Conservation (phyloP, 805 yeast genomes). For the Schwanniomyces pseudopolymorphus region DNA sequence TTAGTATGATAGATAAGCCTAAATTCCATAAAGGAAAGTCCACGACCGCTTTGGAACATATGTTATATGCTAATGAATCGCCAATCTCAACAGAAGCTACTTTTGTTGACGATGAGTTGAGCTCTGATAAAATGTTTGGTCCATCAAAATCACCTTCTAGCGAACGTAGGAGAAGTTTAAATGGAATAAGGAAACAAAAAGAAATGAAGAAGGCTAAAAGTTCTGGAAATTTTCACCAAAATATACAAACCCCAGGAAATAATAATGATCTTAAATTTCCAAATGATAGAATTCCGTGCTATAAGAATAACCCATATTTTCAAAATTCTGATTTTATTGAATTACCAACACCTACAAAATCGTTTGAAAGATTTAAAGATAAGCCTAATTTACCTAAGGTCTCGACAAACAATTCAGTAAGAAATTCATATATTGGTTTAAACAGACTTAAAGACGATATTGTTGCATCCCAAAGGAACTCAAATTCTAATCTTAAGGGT, state of each 20-base stretch:
- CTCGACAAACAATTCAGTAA: slow-evolving; percentile 24
- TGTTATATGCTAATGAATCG: slow-evolving; percentile 3
- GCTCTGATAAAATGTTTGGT: background rate
- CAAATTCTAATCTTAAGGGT: slow-evolving; percentile 19
- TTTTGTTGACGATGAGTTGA: slow-evolving; percentile 12
- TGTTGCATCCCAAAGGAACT: slow-evolving; percentile 16
- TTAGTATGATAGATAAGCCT: slow-evolving; percentile 9
- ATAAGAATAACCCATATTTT: slow-evolving; percentile 25
- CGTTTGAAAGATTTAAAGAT: slow-evolving; percentile 9
- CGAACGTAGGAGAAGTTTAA: background rate
- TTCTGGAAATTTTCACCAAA: slow-evolving; percentile 29
- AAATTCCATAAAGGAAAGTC: slow-evolving; percentile 16
- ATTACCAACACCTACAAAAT: slow-evolving; percentile 1
- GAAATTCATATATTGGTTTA: slow-evolving; percentile 39
- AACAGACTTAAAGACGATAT: slow-evolving; percentile 34
- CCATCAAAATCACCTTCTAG: slow-evolving; percentile 1
- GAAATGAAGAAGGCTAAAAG: slow-evolving; percentile 32
- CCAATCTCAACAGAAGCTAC: slow-evolving; percentile 10
- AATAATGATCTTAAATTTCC: slow-evolving; percentile 11
- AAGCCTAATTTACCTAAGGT: slow-evolving; percentile 36
- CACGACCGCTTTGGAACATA: slow-evolving; percentile 17
- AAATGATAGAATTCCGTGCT: slow-evolving; percentile 22
- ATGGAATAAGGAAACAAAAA: slow-evolving; percentile 2
- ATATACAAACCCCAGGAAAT: slow-evolving; percentile 4
- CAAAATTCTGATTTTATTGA: background rate